phyloP scores from a whole-genome alignment of 208 protist genomes.

The Trypanosoma conorhini region DNA sequence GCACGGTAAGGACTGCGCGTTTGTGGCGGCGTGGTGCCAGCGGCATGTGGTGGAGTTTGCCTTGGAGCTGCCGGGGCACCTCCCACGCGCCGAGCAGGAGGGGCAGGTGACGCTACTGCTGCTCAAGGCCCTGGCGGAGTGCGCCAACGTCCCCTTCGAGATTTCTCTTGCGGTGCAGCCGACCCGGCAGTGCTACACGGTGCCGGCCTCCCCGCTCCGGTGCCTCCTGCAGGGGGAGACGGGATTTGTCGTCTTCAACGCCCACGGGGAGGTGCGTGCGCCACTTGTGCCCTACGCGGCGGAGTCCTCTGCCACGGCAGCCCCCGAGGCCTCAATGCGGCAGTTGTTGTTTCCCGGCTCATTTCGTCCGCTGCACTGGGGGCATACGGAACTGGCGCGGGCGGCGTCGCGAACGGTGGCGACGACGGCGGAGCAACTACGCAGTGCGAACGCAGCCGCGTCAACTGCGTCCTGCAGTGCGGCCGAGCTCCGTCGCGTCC shows the following conservation, averaged over 20 bases:
- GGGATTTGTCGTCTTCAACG: slow-evolving; percentile 48
- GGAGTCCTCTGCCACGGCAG: background rate
- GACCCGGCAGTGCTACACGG: background rate
- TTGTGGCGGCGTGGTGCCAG: slow-evolving; percentile 51
- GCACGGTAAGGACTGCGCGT: slow-evolving; percentile 38
- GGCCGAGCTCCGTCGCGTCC: background rate
- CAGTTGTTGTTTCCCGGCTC: slow-evolving; percentile 72
- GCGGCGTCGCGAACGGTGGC: slow-evolving; percentile 34
- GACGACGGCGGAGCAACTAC: background rate
- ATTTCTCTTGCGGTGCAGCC: background rate
- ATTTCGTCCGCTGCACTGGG: slow-evolving; percentile 77
- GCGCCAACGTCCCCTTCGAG: slow-evolving; percentile 3
- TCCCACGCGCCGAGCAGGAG: slow-evolving; percentile 47
- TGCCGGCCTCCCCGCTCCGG: slow-evolving; percentile 5
- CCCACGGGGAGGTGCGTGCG: slow-evolving; percentile 46
- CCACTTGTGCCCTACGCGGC: slow-evolving; percentile 1
- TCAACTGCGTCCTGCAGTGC: too few relatives aligned
- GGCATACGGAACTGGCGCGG: slow-evolving; percentile 69
- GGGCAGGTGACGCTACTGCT: slow-evolving; percentile 45
- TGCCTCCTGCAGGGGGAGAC: slow-evolving; percentile 26
- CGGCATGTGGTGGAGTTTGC: slow-evolving; percentile 24
- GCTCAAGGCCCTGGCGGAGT: slow-evolving; percentile 45
- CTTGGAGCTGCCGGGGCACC: slow-evolving; percentile 34
- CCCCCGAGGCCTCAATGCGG: background rate
- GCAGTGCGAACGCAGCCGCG: background rate